These are phyloP conservation scores for Batkoa obscura DNA, from an alignment of 371 early-diverging fungal species.

Conservation along the genomic window DNA sequence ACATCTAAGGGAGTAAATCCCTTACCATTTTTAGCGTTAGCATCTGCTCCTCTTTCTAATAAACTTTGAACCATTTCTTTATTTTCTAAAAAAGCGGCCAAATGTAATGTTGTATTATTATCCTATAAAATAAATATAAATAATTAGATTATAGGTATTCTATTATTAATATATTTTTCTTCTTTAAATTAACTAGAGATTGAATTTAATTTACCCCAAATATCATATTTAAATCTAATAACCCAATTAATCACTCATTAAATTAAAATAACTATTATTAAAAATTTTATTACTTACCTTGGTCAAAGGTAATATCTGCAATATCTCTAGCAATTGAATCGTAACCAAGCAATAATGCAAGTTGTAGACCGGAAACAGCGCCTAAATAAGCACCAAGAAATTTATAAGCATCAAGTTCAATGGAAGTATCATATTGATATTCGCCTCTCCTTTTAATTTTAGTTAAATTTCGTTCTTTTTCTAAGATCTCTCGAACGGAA, in stretches of 20 bases:
- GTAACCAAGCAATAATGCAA: conserved; percentile 28
- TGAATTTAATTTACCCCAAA: conserved; percentile 18
- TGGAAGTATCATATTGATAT: conserved; percentile 9
- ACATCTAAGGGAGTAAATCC: conserved; percentile 23
- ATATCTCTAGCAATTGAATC: conserved; percentile 41
- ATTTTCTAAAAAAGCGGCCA: conserved; percentile 24
- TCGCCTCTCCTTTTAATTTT: background rate
- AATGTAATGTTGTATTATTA: conserved; percentile 29
- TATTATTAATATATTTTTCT: background rate
- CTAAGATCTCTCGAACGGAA: background rate
- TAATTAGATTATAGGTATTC: background rate
- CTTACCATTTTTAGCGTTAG: conserved; percentile 20
- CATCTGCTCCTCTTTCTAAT: conserved; percentile 24
- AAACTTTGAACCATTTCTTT: conserved; percentile 24
- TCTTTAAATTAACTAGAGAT: background rate
- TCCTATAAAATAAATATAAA: background rate
- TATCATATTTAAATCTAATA: conserved; percentile 20
- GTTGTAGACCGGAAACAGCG: conserved; percentile 27
- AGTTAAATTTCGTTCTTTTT: background rate
- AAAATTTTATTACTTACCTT: conserved; percentile 19
- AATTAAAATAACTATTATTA: background rate
- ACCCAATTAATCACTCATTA: background rate
- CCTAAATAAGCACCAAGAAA: conserved; percentile 18
- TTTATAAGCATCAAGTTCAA: conserved; percentile 17
- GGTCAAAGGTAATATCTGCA: conserved; percentile 31